Evolutionary conservation across 192 early-diverging fungal species (phyloP).

Genomic region (Gigaspora rosea): DNA sequence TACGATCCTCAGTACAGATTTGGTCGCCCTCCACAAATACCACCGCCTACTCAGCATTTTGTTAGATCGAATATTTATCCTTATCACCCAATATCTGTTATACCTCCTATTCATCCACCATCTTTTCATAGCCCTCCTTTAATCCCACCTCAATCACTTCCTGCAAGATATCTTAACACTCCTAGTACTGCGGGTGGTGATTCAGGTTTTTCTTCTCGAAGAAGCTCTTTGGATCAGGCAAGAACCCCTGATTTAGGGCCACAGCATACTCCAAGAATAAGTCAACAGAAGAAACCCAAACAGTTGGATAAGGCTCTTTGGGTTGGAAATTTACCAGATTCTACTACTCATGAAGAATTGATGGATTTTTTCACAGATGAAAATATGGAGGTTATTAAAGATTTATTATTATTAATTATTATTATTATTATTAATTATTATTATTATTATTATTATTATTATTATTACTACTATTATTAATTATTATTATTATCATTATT

Average conservation of each 20-base stretch:
- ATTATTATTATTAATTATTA: too few relatives aligned
- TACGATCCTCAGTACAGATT: slow-evolving; percentile 29
- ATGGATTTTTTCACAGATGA: slow-evolving; percentile 50
- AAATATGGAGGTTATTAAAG: slow-evolving; percentile 38
- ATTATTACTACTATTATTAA: too few relatives aligned
- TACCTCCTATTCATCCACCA: slow-evolving; percentile 15
- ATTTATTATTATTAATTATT: too few relatives aligned
- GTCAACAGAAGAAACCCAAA: slow-evolving; percentile 50
- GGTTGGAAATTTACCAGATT: slow-evolving; percentile 51
- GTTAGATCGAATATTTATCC: slow-evolving; percentile 30
- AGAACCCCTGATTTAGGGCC: slow-evolving; percentile 27
- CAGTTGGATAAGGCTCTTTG: slow-evolving; percentile 55
- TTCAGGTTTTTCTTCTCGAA: slow-evolving; percentile 32
- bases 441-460: too few relatives aligned
- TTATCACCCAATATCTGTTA: slow-evolving; percentile 13
- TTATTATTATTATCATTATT: too few relatives aligned
- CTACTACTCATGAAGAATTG: slow-evolving; percentile 47
- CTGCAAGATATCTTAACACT: slow-evolving; percentile 18
- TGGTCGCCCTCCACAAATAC: slow-evolving; percentile 6
- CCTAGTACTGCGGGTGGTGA: slow-evolving; percentile 24
- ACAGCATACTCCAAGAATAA: slow-evolving; percentile 20
- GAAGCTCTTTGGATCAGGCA: slow-evolving; percentile 29
- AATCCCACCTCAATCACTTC: slow-evolving; percentile 15
- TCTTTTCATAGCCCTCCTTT: slow-evolving; percentile 31
- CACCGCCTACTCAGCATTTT: slow-evolving; percentile 8